Base-by-base conservation (phyloP, 148 eudicot genomes). In the Rhododendron williamsianum region DNA sequence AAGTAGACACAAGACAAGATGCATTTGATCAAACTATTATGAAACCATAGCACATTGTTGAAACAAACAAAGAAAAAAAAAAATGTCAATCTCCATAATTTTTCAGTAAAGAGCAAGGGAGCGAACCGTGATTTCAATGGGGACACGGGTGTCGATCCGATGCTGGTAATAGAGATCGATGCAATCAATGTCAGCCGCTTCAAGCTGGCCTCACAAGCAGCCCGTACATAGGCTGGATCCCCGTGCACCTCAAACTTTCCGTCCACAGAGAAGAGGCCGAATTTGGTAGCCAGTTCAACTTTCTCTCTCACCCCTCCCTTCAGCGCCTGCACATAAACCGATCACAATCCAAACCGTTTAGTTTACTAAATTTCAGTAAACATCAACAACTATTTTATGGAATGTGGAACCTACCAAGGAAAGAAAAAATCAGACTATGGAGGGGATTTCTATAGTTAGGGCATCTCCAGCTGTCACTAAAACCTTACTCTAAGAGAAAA, bases 191-290 rank as follows among this genome's bases (percentile, higher is more conserved):
- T 54, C 54, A 74, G 86, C 23, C 71, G 76, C 72, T 76, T 84
- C 81, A 84, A 84, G 81, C 86, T 76, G 10, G 69, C 86, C 60
- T 84, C 86, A 13, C 73, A 84, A 21, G 86, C 69, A 8, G 48
- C 81, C 81, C 86, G 56, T 10, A 84, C 86, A 52, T 84, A 84
- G 23, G 46, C 52, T 3, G 86, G 86, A 76, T 84, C 81, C 0
- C 86, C 86, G 2, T 15, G 69, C 67, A 51, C 74, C 74, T 33
- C 41, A 0, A 23, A 2, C 18, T 27, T 23, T 49, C 82, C 33
- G 2, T 15, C 60, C 11, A 12, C 36, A 27, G 2, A 27, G 16
- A 11, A 13, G 48, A 51, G 25, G 23, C 86, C 86, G 15, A 84
- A 84, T 77, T 84, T 84, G 12, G 71, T 35, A 3, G 86, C 86